Conservation (phyloP, 176 grass and related monocot genomes). For the Zizania latifolia region DNA sequence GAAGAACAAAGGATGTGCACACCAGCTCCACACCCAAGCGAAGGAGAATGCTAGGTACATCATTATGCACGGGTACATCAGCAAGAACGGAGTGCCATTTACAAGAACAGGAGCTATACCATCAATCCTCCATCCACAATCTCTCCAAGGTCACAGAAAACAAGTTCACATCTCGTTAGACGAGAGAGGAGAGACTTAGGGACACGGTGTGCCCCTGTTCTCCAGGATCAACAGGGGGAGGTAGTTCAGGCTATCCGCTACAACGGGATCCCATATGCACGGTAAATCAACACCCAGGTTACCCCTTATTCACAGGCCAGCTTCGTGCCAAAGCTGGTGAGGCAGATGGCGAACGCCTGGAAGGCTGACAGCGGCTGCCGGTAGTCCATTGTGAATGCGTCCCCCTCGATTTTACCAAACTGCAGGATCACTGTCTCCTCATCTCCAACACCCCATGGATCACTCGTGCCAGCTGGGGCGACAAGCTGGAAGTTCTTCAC, state of each 20-base stretch:
- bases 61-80: neutral
- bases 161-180: constrained; percentile 21
- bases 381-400: constrained; percentile 92
- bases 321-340: constrained; percentile 95
- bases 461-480: constrained; percentile 23
- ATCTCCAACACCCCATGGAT: constrained; percentile 43
- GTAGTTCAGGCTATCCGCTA: constrained; percentile 19
- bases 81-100: constrained; percentile 26
- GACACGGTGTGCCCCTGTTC: neutral
- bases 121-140: too few relatives aligned
- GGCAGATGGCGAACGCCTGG: constrained; percentile 91
- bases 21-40: neutral
- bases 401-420: constrained; percentile 83
- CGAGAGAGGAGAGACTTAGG: constrained; percentile 12
- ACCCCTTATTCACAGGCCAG: constrained; percentile 88
- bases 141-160: constrained; percentile 9
- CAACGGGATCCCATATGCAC: neutral
- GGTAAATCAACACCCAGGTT: neutral
- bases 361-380: constrained; percentile 84
- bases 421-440: constrained; percentile 87
- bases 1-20: neutral
- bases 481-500: constrained; percentile 96
- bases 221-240: neutral
- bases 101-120: constrained; percentile 22
- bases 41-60: neutral